Base-by-base conservation (phyloP, 2,329 filamentous ascomycete species). In the Gaeumannomyces sp. region DNA sequence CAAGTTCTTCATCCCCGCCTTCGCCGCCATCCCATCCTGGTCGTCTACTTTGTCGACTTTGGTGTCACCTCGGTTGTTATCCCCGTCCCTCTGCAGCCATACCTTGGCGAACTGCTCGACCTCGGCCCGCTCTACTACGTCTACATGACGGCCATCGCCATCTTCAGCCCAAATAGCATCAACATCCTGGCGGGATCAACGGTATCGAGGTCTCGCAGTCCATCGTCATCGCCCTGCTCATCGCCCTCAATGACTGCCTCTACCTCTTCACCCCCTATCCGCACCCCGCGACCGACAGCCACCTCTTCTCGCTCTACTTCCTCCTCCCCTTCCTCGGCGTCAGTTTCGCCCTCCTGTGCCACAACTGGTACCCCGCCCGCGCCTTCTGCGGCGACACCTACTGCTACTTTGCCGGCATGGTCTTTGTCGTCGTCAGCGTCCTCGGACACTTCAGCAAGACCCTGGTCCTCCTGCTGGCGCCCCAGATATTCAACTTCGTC, bases 161-260 rank as follows among this genome's bases (percentile, higher is more conserved):
- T 99, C 76, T 99, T 99, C 81, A 96, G 93, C 70, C 93, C 95
- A 8, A 98, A 99, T 79, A 93, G 92, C 76, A 99, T 99, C 85
- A 99, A 99, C 81, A 99, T 99, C 79, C 82, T 99, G n/a, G 95
- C 95, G 95, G 95, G n/a, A 92, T 99, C 77, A 99, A 99, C 76
- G 95, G 95, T 64, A 95, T 99, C 75, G 95, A 99, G 76, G 95
- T 98, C 64, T 88, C 90, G 14, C 95, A 99, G 78, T 97, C 93
- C 66, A 81, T 99, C 68, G 91, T 97, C 68, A 92, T 99, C 73
- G 94, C 93, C 31, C 76, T 88, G 64, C 84, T 98, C 62, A 86
- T 99, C 69, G 85, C 89, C 66, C 79, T 92, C 74, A 99, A 99
- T 79, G 95, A 98, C 76, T 81, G 85, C 63, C 83, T 98, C 68